These are phyloP conservation scores for Talaromyces sp. DNA, from an alignment of 2,329 filamentous ascomycete genomes.

Conservation along the genomic window DNA sequence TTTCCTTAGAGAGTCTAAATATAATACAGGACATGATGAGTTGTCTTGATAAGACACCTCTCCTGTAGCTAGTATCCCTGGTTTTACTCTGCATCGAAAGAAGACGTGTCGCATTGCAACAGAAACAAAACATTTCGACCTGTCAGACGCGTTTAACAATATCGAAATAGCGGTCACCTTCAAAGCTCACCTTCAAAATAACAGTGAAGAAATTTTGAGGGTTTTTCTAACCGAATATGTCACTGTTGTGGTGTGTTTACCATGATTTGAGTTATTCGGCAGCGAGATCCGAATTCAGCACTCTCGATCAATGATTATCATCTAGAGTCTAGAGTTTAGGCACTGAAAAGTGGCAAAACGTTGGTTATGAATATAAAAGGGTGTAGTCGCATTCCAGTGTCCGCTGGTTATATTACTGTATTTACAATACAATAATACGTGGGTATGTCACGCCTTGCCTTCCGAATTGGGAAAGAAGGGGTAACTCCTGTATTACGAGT, in stretches of 20 bases:
- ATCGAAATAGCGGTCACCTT: neutral
- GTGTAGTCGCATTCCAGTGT: neutral
- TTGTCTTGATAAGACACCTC: no score
- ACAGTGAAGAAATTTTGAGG: neutral
- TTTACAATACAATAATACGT: neutral
- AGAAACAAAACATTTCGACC: neutral
- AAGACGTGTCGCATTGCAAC: neutral
- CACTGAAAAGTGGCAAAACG: no score
- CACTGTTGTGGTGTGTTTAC: neutral
- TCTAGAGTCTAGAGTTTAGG: no score
- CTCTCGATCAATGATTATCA: neutral
- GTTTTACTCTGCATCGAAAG: neutral
- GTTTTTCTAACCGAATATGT: neutral
- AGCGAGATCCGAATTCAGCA: neutral
- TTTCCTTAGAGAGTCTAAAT: no score
- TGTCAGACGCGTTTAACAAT: neutral
- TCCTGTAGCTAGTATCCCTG: no score
- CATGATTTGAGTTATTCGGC: neutral
- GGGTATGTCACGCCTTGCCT: neutral
- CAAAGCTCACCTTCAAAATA: neutral
- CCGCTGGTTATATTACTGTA: neutral
- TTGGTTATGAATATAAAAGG: no score
- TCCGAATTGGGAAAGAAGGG: constrained; percentile 11
- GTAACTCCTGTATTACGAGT: neutral
- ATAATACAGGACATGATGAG: no score